Evolutionary conservation across 257 asterid genomes (phyloP).

Genomic region (Ophiorrhiza pumila): DNA sequence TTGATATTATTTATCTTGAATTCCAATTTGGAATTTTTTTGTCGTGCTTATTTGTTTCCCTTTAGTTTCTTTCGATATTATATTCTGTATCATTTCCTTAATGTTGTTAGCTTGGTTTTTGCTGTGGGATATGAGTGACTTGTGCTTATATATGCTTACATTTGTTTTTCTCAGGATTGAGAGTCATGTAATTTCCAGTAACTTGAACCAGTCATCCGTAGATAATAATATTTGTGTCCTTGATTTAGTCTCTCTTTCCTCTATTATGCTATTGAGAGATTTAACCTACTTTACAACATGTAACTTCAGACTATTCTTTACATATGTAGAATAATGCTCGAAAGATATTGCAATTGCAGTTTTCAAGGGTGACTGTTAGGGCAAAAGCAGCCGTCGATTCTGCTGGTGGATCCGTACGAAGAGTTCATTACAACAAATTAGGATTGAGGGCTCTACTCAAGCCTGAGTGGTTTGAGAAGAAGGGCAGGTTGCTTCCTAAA

Average conservation of each 20-base stretch:
- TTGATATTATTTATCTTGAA: neutral
- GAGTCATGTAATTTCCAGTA: no score
- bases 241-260: neutral
- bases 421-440: conserved; percentile 83
- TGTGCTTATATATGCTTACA: neutral
- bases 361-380: conserved; percentile 86
- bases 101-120: neutral
- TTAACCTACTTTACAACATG: neutral
- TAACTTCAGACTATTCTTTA: neutral
- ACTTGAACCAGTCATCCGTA: neutral
- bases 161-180: neutral
- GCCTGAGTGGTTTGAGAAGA: conserved; percentile 96
- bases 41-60: neutral
- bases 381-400: conserved; percentile 96
- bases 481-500: conserved; percentile 85
- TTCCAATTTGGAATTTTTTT: neutral
- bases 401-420: conserved; percentile 83
- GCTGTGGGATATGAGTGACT: neutral
- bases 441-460: conserved; percentile 81
- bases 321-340: neutral
- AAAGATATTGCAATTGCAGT: conserved; percentile 33
- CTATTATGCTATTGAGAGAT: neutral
- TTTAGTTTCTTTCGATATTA: neutral
- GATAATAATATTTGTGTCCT: neutral
- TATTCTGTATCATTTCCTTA: neutral